Evolutionary conservation across 257 asterid genomes (phyloP).

Genomic region (Lithospermum erythrorhizon): DNA sequence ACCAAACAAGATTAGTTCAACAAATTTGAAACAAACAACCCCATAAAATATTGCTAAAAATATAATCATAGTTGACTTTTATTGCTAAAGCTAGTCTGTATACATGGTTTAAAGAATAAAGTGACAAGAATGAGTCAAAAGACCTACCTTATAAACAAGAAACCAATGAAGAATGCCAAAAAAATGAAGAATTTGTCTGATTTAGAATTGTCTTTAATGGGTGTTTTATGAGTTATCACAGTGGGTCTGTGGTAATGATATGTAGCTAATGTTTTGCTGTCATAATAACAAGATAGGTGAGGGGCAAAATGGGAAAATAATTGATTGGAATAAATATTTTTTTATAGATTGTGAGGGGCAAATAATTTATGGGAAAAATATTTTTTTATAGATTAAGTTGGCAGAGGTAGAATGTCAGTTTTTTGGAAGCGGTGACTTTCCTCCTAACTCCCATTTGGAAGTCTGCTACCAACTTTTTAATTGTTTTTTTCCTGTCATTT

Average conservation of each 20-base stretch:
- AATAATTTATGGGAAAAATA: slow-evolving; percentile 3
- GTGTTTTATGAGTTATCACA: too few species aligned
- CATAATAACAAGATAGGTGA: slow-evolving; percentile 5
- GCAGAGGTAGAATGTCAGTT: slow-evolving; percentile 76
- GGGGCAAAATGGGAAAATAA: slow-evolving; percentile 5
- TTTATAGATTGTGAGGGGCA: neutral
- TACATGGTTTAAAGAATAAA: too few species aligned
- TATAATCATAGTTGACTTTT: neutral
- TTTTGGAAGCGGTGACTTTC: slow-evolving; percentile 38
- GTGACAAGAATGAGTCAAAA: neutral
- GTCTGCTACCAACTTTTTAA: too few species aligned
- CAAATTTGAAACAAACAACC: too few species aligned
- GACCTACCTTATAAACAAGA: neutral
- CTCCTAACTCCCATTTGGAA: slow-evolving; percentile 19
- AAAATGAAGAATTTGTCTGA: neutral
- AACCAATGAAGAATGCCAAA: neutral
- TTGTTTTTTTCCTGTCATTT: too few species aligned
- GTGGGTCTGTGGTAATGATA: neutral
- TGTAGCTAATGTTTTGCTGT: neutral
- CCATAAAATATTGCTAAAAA: too few species aligned
- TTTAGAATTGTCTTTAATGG: neutral
- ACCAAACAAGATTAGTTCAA: too few species aligned
- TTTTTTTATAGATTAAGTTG: slow-evolving; percentile 8
- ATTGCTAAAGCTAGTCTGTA: neutral
- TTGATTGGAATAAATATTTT: neutral